phyloP scores from a whole-genome alignment of 2,329 filamentous ascomycete species.

The Colletotrichum siamense region DNA sequence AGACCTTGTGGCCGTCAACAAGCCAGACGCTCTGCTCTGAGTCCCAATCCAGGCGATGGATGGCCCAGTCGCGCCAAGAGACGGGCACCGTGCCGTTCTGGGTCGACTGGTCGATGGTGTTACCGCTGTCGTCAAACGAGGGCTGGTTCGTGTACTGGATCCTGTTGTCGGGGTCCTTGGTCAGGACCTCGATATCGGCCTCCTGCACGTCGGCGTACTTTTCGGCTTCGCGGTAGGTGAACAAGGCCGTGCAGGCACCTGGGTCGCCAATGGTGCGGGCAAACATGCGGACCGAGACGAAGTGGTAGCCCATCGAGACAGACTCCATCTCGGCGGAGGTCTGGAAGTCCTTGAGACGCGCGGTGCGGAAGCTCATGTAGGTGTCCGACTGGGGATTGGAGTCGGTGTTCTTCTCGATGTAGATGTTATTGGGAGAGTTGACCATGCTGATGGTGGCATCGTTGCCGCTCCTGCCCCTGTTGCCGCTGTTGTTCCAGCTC shows the following conservation, averaged over 20 bases:
- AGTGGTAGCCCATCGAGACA: slow-evolving; percentile 37
- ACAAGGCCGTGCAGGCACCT: slow-evolving; percentile 58
- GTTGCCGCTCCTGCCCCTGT: slow-evolving; percentile 21
- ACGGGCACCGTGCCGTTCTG: slow-evolving; percentile 51
- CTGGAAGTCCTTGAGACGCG: slow-evolving; percentile 48
- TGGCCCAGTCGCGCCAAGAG: slow-evolving; percentile 61
- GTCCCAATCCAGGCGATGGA: slow-evolving; percentile 67
- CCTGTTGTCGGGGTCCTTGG: slow-evolving; percentile 45
- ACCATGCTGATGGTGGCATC: slow-evolving; percentile 40
- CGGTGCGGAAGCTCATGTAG: slow-evolving; percentile 53
- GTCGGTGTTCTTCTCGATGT: slow-evolving; percentile 48
- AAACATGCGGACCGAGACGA: slow-evolving; percentile 53
- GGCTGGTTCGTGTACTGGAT: slow-evolving; percentile 69
- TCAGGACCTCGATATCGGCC: slow-evolving; percentile 59
- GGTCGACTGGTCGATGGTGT: slow-evolving; percentile 52
- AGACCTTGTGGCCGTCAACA: slow-evolving; percentile 54
- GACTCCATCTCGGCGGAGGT: slow-evolving; percentile 55
- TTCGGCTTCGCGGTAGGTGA: slow-evolving; percentile 51
- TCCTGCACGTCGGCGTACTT: slow-evolving; percentile 50
- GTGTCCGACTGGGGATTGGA: slow-evolving; percentile 40
- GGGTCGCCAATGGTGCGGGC: slow-evolving; percentile 52
- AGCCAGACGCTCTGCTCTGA: slow-evolving; percentile 60
- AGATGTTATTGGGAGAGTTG: slow-evolving; percentile 50
- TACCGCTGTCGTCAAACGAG: slow-evolving; percentile 48
- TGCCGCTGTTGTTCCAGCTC: slow-evolving; percentile 43